Evolutionary conservation across 2,329 filamentous ascomycete species (phyloP).

Genomic region (Hypomyces rosellus): DNA sequence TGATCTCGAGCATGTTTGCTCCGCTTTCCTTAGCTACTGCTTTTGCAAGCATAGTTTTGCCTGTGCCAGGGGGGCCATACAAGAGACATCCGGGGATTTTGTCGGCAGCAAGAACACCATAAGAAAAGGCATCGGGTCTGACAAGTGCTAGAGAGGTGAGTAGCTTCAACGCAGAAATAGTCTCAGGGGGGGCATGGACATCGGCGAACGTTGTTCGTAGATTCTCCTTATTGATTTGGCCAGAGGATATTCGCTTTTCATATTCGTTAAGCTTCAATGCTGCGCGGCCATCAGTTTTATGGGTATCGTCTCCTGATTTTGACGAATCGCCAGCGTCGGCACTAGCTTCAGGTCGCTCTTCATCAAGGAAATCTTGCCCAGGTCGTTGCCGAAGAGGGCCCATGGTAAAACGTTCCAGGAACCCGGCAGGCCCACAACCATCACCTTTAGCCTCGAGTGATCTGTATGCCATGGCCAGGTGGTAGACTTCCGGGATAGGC

Average conservation of each 20-base stretch:
- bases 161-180: slow-evolving; percentile 79
- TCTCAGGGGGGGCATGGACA: slow-evolving; percentile 75
- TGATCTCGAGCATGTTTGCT: slow-evolving; percentile 76
- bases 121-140: slow-evolving; percentile 90
- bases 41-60: slow-evolving; percentile 64
- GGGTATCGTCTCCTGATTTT: slow-evolving; percentile 23
- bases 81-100: slow-evolving; percentile 84
- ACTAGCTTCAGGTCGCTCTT: slow-evolving; percentile 20
- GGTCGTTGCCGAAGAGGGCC: slow-evolving; percentile 26
- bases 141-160: slow-evolving; percentile 82
- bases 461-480: slow-evolving; percentile 29
- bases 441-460: slow-evolving; percentile 18
- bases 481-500: slow-evolving; percentile 33
- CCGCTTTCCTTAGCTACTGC: slow-evolving; percentile 63
- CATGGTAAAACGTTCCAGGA: slow-evolving; percentile 27
- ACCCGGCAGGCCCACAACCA: slow-evolving; percentile 18
- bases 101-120: slow-evolving; percentile 86
- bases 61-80: slow-evolving; percentile 80
- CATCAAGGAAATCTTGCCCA: slow-evolving; percentile 26
- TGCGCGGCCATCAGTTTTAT: slow-evolving; percentile 19
- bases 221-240: slow-evolving; percentile 73
- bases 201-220: slow-evolving; percentile 84
- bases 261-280: slow-evolving; percentile 57
- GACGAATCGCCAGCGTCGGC: slow-evolving; percentile 20
- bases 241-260: slow-evolving; percentile 74